Percentiles rank a stretch among this genome's conserved stretches.
Evolutionary conservation across 2,329 filamentous ascomycete genomes (phyloP).

Genomic region (Lachnellula subtilissima): DNA sequence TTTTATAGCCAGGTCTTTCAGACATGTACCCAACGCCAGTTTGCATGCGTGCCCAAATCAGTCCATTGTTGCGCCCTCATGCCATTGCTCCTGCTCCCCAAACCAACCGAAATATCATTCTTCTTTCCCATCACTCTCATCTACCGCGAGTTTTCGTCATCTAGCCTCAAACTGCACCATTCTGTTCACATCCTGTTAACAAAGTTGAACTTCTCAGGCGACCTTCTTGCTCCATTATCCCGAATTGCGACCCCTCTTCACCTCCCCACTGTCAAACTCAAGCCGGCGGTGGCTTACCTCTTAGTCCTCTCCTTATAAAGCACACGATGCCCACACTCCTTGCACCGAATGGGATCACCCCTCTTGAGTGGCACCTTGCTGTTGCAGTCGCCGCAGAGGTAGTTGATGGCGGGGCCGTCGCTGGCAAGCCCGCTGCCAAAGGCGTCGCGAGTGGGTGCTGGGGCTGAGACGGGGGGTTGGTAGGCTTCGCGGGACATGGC

Average conservation of each 20-base stretch:
- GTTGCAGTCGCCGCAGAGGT: conserved; percentile 82
- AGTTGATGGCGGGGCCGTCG: conserved; percentile 57
- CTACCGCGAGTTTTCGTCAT: conserved; percentile 35
- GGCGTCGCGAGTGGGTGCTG: conserved; percentile 34
- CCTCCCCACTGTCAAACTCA: not conserved
- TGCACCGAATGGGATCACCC: conserved; percentile 78
- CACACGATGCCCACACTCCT: conserved; percentile 90
- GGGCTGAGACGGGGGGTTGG: conserved; percentile 58
- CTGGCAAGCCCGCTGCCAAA: conserved; percentile 26
- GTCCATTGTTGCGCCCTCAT: not conserved
- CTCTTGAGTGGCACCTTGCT: conserved; percentile 69
- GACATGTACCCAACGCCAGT: not conserved
- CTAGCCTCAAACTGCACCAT: conserved; percentile 99
- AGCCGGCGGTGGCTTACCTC: conserved; percentile 55
- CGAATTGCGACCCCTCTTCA: not conserved
- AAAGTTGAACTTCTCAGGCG: not conserved
- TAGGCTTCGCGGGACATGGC: conserved; percentile 71
- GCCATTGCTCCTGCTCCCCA: not conserved
- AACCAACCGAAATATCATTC: no score
- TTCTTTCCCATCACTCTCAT: not conserved
- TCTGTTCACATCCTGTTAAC: conserved; percentile 42
- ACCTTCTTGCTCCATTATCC: conserved; percentile 1
- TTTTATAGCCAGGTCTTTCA: not conserved
- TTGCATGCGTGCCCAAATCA: not conserved
- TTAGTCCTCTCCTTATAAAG: conserved; percentile 98